Evolutionary conservation across 2,329 filamentous ascomycete genomes (phyloP).

Genomic region (Calonectria multiphialidica): DNA sequence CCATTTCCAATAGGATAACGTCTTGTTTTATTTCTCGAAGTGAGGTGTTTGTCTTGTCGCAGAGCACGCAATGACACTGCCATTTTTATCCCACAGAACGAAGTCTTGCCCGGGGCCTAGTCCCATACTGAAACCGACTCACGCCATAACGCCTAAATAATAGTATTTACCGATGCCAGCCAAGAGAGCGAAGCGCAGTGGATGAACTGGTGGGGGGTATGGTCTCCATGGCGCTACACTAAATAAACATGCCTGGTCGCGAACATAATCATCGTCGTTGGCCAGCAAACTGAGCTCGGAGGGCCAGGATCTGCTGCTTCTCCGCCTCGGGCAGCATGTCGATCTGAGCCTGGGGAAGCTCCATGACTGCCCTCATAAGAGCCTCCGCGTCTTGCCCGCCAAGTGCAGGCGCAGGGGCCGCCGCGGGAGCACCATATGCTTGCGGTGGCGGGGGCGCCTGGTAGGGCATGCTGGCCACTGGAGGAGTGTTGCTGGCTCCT

Average conservation of each 20-base stretch:
- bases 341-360: slow-evolving; percentile 83
- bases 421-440: slow-evolving; percentile 49
- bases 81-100: slow-evolving; percentile 6
- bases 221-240: not conserved
- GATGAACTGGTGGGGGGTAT: not conserved
- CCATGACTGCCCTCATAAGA: slow-evolving; percentile 84
- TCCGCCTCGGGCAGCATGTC: slow-evolving; percentile 82
- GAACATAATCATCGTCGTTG: slow-evolving; percentile 50
- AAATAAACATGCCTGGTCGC: not conserved
- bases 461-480: slow-evolving; percentile 59
- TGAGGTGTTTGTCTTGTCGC: not conserved
- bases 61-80: not conserved
- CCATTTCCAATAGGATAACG: not conserved
- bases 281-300: slow-evolving; percentile 73
- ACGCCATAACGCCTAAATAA: slow-evolving; percentile 36
- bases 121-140: slow-evolving; percentile 13
- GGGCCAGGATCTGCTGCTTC: slow-evolving; percentile 81
- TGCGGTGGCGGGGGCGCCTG: slow-evolving; percentile 58
- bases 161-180: slow-evolving; percentile 4
- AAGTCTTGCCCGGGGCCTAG: not conserved
- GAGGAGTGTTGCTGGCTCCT: slow-evolving; percentile 61
- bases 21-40: not conserved
- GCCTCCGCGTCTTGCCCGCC: slow-evolving; percentile 71
- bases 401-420: slow-evolving; percentile 45
- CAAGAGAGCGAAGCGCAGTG: not conserved